phyloP scores from a whole-genome alignment of 1,284 basidiomycete genomes.

The Irpex sp. region DNA sequence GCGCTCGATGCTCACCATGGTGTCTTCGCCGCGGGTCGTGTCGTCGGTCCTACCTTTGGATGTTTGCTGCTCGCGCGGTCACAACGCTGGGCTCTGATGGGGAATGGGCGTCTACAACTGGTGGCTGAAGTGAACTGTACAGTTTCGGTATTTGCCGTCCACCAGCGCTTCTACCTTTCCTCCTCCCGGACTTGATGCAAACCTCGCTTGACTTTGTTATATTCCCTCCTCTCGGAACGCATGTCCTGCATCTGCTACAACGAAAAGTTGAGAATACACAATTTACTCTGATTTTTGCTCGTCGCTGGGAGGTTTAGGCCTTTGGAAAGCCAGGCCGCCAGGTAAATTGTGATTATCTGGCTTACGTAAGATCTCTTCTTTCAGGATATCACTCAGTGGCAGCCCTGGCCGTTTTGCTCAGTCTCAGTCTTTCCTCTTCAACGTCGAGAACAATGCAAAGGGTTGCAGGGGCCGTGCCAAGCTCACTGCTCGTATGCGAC shows the following conservation, averaged over 20 bases:
- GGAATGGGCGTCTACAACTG: conserved; percentile 6
- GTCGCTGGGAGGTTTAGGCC: no score
- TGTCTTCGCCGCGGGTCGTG: conserved; percentile 18
- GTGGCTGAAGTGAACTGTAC: conserved; percentile 12
- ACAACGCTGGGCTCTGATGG: conserved; percentile 1
- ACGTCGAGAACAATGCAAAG: not conserved
- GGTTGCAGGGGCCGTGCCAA: not conserved
- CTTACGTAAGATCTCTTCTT: no score
- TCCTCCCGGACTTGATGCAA: not conserved
- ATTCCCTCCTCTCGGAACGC: no score
- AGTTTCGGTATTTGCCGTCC: conserved; percentile 8
- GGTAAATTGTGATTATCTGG: no score
- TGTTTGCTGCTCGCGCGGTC: conserved; percentile 6
- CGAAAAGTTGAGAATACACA: no score
- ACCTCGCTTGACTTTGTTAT: no score
- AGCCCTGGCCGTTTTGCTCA: no score
- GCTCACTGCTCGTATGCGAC: not conserved
- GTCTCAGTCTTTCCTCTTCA: no score
- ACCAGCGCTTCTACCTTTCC: not conserved
- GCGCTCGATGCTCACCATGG: conserved; percentile 16
- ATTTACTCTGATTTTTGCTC: no score
- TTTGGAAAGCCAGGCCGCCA: no score
- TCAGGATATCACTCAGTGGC: no score
- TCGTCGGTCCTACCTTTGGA: conserved; percentile 17
- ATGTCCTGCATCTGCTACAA: no score